Conservation (phyloP, 495 filamentous ascomycete species). For the Hypoxylon lenormandii region DNA sequence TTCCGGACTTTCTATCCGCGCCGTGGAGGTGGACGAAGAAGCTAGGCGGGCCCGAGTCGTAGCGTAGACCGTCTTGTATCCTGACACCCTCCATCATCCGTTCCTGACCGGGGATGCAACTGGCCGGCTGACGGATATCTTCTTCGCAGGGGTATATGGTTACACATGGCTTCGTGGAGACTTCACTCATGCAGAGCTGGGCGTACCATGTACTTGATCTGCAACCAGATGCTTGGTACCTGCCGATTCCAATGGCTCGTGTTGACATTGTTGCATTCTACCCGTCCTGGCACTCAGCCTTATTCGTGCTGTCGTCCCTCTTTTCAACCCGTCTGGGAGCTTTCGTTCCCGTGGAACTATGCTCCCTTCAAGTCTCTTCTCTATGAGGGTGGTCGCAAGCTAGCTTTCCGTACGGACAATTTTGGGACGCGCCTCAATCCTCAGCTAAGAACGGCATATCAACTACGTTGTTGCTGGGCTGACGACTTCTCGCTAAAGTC, state of each 20-base stretch:
- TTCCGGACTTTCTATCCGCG: constrained; percentile 20
- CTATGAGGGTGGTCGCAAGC: constrained; percentile 1
- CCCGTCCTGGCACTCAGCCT: constrained; percentile 36
- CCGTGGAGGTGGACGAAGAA: constrained; percentile 7
- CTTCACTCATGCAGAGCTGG: constrained; percentile 26
- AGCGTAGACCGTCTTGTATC: constrained; percentile 19
- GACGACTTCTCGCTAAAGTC: constrained; percentile 30
- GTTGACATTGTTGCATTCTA: constrained; percentile 27
- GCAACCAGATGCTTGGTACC: constrained; percentile 37
- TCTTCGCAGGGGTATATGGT: constrained; percentile 37
- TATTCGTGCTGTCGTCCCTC: constrained; percentile 39
- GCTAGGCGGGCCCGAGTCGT: constrained; percentile 22
- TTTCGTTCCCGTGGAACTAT: constrained; percentile 31
- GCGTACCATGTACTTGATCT: constrained; percentile 40
- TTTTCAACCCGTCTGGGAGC: constrained; percentile 18
- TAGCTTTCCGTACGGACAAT: constrained; percentile 23
- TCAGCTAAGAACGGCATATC: constrained; percentile 20
- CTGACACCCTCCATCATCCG: constrained; percentile 31
- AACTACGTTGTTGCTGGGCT: constrained; percentile 14
- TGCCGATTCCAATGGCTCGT: constrained; percentile 40
- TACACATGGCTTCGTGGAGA: constrained; percentile 33
- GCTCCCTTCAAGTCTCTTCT: constrained; percentile 21
- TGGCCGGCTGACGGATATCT: constrained; percentile 37
- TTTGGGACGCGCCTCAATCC: constrained; percentile 7
- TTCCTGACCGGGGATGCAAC: constrained; percentile 26